These are phyloP conservation scores for Metschnikowia peoriensis DNA, from an alignment of 805 yeast species.

Conservation along the genomic window DNA sequence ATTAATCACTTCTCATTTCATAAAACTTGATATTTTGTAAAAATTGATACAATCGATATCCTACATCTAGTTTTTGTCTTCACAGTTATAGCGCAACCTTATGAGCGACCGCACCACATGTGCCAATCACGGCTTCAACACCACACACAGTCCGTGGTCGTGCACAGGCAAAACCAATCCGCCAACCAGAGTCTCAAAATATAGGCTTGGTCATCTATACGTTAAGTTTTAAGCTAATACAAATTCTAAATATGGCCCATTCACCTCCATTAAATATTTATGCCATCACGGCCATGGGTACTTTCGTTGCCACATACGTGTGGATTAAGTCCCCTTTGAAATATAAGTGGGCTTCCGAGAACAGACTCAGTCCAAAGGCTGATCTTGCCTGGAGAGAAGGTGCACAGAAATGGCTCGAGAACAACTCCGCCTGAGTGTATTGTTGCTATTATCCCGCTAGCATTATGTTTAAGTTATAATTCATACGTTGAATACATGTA, in stretches of 20 bases:
- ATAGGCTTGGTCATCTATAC: slow-evolving; percentile 1
- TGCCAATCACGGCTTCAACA: not conserved
- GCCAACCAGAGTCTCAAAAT: slow-evolving; percentile 17
- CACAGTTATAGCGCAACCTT: too few species aligned
- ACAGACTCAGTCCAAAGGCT: slow-evolving; percentile 46
- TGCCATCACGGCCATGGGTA: slow-evolving; percentile 43
- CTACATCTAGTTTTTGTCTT: too few species aligned
- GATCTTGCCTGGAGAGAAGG: slow-evolving; percentile 49
- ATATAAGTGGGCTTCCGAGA: slow-evolving; percentile 40
- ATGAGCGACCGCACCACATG: not conserved
- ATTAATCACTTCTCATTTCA: too few species aligned
- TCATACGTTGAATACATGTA: slow-evolving; percentile 5
- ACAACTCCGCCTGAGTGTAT: slow-evolving; percentile 4
- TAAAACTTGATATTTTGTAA: too few species aligned
- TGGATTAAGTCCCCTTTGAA: slow-evolving; percentile 43
- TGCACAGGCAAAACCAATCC: slow-evolving; percentile 11
- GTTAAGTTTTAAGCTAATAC: not conserved
- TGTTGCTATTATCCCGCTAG: not conserved
- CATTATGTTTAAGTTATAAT: slow-evolving; percentile 1
- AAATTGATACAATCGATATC: too few species aligned
- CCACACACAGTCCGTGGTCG: slow-evolving; percentile 8
- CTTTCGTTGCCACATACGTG: slow-evolving; percentile 37
- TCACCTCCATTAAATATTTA: slow-evolving; percentile 40
- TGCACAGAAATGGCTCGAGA: slow-evolving; percentile 44
- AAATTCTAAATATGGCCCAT: slow-evolving; percentile 23